Percentiles rank a stretch among this genome's conserved stretches.
These are phyloP conservation scores for Fusarium liriodendri DNA, from an alignment of 2,329 filamentous ascomycete species.

Conservation along the genomic window DNA sequence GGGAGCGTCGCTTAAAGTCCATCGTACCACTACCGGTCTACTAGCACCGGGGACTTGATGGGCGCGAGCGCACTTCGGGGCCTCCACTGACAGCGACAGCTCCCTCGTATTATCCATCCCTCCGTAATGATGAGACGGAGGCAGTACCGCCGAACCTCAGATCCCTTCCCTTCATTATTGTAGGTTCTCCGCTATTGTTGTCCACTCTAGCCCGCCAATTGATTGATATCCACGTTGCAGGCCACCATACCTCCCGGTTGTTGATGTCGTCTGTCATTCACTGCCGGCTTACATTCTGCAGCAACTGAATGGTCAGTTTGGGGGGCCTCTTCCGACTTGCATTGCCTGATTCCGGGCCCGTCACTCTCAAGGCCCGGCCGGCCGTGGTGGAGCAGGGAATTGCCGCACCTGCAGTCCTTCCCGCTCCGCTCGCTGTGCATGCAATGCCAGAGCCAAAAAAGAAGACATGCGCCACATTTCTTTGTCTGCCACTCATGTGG, in stretches of 20 bases:
- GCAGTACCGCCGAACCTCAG: neutral
- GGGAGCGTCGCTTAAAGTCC: slow-evolving; percentile 15
- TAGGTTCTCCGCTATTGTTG: neutral
- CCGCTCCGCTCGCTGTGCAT: neutral
- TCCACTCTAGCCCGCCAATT: neutral
- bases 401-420: neutral
- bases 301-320: slow-evolving; percentile 4
- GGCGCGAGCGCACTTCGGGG: slow-evolving; percentile 8
- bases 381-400: neutral
- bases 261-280: neutral
- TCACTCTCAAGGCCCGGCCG: neutral
- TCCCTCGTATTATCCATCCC: slow-evolving; percentile 1
- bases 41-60: slow-evolving; percentile 1
- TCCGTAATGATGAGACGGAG: neutral
- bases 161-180: neutral
- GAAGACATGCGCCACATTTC: neutral
- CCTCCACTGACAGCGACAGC: slow-evolving; percentile 7
- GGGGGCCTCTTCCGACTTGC: neutral
- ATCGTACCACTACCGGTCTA: slow-evolving; percentile 23
- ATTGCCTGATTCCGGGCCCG: neutral
- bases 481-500: neutral
- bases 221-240: neutral
- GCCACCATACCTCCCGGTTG: neutral
- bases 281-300: slow-evolving; percentile 6
- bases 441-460: neutral